Conservation (phyloP, 2,329 filamentous ascomycete species). For the Phialophora tarda region DNA sequence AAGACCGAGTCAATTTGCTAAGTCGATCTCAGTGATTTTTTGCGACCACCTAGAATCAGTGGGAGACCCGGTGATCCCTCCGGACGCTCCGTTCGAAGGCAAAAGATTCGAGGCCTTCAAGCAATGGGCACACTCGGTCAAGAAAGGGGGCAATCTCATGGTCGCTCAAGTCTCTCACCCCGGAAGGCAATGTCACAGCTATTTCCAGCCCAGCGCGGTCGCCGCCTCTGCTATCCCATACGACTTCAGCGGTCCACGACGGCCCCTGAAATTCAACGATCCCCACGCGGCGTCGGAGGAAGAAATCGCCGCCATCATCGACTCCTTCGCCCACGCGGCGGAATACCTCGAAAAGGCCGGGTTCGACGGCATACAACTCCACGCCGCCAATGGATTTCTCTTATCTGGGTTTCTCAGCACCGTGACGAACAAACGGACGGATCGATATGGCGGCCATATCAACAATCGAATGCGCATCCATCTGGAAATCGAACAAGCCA, state of each 20-base stretch:
- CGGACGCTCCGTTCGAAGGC: constrained; percentile 56
- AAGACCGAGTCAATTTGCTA: background rate
- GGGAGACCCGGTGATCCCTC: constrained; percentile 66
- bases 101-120: constrained; percentile 66
- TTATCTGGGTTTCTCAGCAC: constrained; percentile 62
- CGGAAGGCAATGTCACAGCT: constrained; percentile 59
- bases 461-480: constrained; percentile 68
- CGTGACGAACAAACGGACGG: constrained; percentile 62
- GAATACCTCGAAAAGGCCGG: constrained; percentile 68
- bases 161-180: constrained; percentile 69
- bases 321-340: constrained; percentile 66
- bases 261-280: constrained; percentile 45
- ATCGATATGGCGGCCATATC: constrained; percentile 69
- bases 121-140: constrained; percentile 60
- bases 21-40: constrained; percentile 59
- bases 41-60: constrained; percentile 63
- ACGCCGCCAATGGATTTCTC: constrained; percentile 64
- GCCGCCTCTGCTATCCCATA: constrained; percentile 11
- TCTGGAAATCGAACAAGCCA: constrained; percentile 56
- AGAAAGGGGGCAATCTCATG: constrained; percentile 63
- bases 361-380: constrained; percentile 59
- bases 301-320: constrained; percentile 59
- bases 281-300: constrained; percentile 44
- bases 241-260: constrained; percentile 50
- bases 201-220: constrained; percentile 52